Percentiles rank a stretch among this genome's conserved stretches.
Evolutionary conservation across 176 grass and related monocot species (phyloP).

Genomic region (Saccharum spontaneum): DNA sequence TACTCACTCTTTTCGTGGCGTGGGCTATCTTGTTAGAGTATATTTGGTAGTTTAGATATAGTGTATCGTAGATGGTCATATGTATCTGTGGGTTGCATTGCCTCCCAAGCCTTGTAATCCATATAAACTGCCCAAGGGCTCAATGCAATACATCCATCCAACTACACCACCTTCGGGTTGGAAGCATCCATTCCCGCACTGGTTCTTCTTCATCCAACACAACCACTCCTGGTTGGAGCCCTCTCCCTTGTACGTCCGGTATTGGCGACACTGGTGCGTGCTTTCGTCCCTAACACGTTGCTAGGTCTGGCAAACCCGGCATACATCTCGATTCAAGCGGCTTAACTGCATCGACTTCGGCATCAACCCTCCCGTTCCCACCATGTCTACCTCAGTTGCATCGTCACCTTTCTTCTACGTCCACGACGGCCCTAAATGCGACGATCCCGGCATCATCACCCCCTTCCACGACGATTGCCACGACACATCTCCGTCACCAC

Average conservation of each 20-base stretch:
- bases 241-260: not conserved
- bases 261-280: not conserved
- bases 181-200: no score
- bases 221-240: not conserved
- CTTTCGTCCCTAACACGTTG: not conserved
- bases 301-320: not conserved
- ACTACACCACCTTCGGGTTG: not conserved
- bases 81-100: not conserved
- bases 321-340: not conserved
- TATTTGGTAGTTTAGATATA: not conserved
- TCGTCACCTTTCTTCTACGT: not conserved
- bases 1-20: not conserved
- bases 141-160: not conserved
- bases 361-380: not conserved
- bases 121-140: not conserved
- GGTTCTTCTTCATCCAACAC: not conserved
- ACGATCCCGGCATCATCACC: not conserved
- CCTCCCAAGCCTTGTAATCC: no score
- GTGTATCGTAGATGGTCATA: not conserved
- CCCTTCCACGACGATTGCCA: not conserved
- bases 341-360: no score
- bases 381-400: no score
- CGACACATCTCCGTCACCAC: not conserved
- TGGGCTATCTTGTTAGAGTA: not conserved
- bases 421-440: not conserved